Evolutionary conservation across 176 grass and related monocot species (phyloP).

Genomic region (Pontederia crassipes): DNA sequence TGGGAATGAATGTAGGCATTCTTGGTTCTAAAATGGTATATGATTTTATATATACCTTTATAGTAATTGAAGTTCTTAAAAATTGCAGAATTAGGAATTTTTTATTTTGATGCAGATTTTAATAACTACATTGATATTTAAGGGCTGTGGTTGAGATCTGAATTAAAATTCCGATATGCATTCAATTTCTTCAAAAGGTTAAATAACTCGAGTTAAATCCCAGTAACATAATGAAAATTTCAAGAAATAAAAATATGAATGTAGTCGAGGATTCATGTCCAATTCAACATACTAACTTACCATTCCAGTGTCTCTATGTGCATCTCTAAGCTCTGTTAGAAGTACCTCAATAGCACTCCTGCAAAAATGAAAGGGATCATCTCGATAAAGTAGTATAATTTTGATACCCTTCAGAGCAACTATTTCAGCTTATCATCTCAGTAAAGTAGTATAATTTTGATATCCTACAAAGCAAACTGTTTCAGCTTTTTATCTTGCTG

Average conservation of each 20-base stretch:
- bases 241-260: not conserved
- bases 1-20: no score
- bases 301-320: constrained; percentile 28
- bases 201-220: not conserved
- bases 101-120: no score
- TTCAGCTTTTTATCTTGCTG: no score
- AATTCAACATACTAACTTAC: constrained; percentile 36
- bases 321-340: constrained; percentile 49
- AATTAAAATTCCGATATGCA: no score
- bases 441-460: not conserved
- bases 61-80: no score
- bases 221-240: not conserved
- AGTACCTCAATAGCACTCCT: constrained; percentile 88
- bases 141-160: no score
- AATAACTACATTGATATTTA: no score
- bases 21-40: no score
- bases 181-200: no score
- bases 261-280: not conserved
- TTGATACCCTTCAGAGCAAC: not conserved
- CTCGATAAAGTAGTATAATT: not conserved
- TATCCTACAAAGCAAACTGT: no score
- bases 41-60: no score
- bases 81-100: no score
- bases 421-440: not conserved
- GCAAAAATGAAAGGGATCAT: constrained; percentile 21